Conservation (phyloP, 768 basidiomycete species). For the Hysterangium stoloniferum region DNA sequence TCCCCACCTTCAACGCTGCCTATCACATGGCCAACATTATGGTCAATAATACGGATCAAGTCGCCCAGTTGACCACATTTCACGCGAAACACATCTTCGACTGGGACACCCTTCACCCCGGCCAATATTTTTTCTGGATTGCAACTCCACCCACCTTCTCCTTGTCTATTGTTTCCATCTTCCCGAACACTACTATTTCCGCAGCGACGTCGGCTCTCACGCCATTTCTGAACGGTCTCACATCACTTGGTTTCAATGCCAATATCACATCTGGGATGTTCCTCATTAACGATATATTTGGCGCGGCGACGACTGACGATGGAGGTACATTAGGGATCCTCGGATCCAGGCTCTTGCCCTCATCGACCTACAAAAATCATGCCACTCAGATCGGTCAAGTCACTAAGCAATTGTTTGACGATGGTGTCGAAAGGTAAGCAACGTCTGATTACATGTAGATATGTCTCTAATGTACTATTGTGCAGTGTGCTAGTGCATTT, state of each 20-base stretch:
- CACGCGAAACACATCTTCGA: neutral
- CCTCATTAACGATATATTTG: neutral
- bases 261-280: neutral
- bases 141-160: neutral
- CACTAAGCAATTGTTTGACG: neutral
- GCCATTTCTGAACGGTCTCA: constrained; percentile 19
- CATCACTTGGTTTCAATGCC: constrained; percentile 11
- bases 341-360: constrained; percentile 10
- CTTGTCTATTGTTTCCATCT: constrained; percentile 10
- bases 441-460: too few relatives aligned
- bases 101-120: neutral
- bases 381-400: constrained; percentile 1
- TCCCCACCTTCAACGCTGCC: constrained; percentile 25
- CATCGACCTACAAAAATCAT: neutral
- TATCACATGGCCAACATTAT: neutral
- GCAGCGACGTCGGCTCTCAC: constrained; percentile 14
- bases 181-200: constrained; percentile 17
- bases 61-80: neutral
- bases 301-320: neutral
- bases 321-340: constrained; percentile 2
- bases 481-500: constrained; percentile 1
- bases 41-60: neutral
- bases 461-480: too few relatives aligned
- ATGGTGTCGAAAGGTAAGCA: neutral
- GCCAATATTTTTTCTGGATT: constrained; percentile 13